Base-by-base conservation (phyloP, 75 land plant genomes). In the Azolla pinnata region DNA sequence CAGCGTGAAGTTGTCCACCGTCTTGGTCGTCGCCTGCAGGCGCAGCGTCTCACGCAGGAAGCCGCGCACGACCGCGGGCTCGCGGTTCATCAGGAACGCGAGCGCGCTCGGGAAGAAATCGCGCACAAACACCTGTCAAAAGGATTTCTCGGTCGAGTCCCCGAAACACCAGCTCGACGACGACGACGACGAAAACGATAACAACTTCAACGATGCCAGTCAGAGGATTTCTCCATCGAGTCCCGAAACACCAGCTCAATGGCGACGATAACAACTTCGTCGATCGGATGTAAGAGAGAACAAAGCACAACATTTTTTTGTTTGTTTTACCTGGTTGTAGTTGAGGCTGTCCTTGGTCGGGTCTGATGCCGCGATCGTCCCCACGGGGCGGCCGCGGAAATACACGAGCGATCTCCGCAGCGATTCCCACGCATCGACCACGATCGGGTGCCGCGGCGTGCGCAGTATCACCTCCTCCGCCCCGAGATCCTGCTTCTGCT, bases 21-120 rank as follows among this genome's bases (percentile, higher is more conserved):
- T 71, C 57, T 87, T 87, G 53, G 84, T 87, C 84, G 75, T 75
- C 25, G 76, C 81, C 65, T 87, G 91, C 32, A 87, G 75, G 0
- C 75, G 77, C 24, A 87, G 69, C 9, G 91, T 80, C 69, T 83
- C 84, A 35, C 81, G 27, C 9, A 87, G 72, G 53, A 82, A 82
- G 33, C 80, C 71, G 20, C 81, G 80, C 17, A 87, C 91, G 45
- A 87, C 74, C 17, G 83, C 91, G 29, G 91, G 87, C 60, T 87
- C 91, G 21, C 91, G 88, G 67, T 81, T 81, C 84, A 87, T 81
- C 34, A 87, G 73, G 70, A 87, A 87, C 25, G 91, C 81, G 66
- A 87, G 59, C 28, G 81, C 91, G 71, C 87, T 80, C 0, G 91
- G 87, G 8, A 87, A 81, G 62, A 87, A 87, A 57, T 87, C 91